phyloP scores from a whole-genome alignment of 345 rosid genomes.

The Clausena lansium region DNA sequence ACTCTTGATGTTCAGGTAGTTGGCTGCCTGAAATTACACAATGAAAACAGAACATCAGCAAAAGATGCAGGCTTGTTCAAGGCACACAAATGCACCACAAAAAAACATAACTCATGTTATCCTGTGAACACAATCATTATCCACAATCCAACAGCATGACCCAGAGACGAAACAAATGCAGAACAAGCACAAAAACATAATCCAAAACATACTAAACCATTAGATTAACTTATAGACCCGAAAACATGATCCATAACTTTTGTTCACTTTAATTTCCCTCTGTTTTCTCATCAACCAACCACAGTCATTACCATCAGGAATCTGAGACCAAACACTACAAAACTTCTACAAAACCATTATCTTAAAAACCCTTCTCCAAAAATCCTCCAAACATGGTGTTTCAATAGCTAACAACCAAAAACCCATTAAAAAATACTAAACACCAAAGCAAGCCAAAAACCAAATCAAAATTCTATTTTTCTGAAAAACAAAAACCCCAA shows the following conservation, averaged over 20 bases:
- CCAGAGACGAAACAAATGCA: no score
- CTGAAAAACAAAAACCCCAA: neutral
- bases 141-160: neutral
- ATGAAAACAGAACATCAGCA: neutral
- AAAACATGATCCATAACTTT: neutral
- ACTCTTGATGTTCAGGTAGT: slow-evolving; percentile 53
- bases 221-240: neutral
- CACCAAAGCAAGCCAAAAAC: neutral
- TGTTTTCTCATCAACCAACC: neutral
- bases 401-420: neutral
- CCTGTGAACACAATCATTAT: neutral
- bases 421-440: neutral
- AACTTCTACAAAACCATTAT: neutral
- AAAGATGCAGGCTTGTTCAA: no score
- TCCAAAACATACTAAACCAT: neutral
- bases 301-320: neutral
- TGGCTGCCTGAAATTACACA: slow-evolving; percentile 85
- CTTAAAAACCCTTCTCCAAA: neutral
- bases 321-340: neutral
- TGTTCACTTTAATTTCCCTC: neutral
- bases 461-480: neutral
- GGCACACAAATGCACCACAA: neutral
- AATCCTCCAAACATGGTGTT: no score
- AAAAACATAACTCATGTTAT: neutral
- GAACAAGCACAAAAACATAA: neutral